Percentiles rank a stretch among this genome's conserved stretches.
Conservation (phyloP, 2,329 filamentous ascomycete species). For the Hypoxylon sp. region DNA sequence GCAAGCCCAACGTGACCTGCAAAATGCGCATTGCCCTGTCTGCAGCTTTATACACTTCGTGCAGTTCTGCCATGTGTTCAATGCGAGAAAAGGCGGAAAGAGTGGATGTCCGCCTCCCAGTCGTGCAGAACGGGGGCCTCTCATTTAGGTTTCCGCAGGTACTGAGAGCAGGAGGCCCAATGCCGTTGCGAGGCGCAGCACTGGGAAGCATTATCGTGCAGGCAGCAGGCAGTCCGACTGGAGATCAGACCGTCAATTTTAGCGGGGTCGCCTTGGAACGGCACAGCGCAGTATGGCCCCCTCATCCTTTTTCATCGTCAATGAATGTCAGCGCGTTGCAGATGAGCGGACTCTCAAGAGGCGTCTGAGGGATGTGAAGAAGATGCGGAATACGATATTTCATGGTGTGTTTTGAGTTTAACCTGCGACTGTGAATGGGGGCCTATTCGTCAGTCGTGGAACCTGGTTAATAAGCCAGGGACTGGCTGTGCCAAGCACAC, state of each 20-base stretch:
- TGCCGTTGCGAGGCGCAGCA: constrained; percentile 21
- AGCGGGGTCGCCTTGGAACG: constrained; percentile 20
- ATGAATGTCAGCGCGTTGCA: constrained; percentile 3
- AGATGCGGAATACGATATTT: background rate
- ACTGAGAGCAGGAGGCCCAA: constrained; percentile 10
- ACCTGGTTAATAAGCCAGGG: background rate
- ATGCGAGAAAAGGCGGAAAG: constrained; percentile 2
- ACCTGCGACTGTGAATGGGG: background rate
- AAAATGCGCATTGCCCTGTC: constrained; percentile 5
- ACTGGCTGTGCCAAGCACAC: background rate
- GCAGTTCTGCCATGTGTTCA: constrained; percentile 15
- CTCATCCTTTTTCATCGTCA: background rate
- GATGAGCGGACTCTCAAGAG: background rate
- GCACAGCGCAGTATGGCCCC: constrained; percentile 11
- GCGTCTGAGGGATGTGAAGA: constrained; percentile 4
- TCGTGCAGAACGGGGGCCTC: background rate
- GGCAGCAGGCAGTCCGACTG: constrained; percentile 25
- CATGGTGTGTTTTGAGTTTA: background rate
- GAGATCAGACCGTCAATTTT: constrained; percentile 23
- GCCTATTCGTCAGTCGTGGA: background rate
- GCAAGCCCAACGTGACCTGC: constrained; percentile 10
- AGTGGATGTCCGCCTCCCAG: constrained; percentile 1
- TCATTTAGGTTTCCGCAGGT: background rate
- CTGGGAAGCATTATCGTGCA: constrained; percentile 29
- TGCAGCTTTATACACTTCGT: constrained; percentile 28